phyloP scores from a whole-genome alignment of 768 basidiomycete genomes.

The Podaxis carcinomalis region DNA sequence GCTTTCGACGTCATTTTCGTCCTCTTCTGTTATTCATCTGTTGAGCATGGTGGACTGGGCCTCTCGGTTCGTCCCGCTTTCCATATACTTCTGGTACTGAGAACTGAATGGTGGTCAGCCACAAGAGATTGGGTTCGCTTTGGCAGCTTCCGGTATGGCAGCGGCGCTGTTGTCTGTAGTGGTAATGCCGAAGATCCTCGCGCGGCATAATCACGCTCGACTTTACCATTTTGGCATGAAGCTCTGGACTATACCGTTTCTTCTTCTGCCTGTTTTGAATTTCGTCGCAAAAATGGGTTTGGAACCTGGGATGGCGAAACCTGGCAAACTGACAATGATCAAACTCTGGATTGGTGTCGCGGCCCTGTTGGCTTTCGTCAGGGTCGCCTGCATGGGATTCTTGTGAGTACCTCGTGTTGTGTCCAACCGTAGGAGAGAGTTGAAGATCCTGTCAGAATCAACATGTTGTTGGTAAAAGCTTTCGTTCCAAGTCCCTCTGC shows the following conservation, averaged over 20 bases:
- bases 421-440: background rate
- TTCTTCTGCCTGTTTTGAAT: conserved; percentile 46
- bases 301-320: conserved; percentile 6
- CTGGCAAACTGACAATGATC: conserved; percentile 15
- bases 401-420: conserved; percentile 31
- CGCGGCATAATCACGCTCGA: conserved; percentile 40
- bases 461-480: conserved; percentile 53
- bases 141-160: conserved; percentile 45
- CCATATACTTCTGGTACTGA: background rate
- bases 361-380: conserved; percentile 32
- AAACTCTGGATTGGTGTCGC: conserved; percentile 48
- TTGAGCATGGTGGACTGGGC: conserved; percentile 43
- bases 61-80: conserved; percentile 22
- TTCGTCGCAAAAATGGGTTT: conserved; percentile 30
- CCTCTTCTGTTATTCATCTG: conserved; percentile 57
- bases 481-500: conserved; percentile 41
- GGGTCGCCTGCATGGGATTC: conserved; percentile 43
- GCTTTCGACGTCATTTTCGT: conserved; percentile 62
- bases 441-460: conserved; percentile 26
- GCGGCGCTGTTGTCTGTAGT: conserved; percentile 45
- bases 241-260: conserved; percentile 48
- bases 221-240: conserved; percentile 53
- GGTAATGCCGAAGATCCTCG: conserved; percentile 49
- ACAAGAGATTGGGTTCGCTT: conserved; percentile 48
- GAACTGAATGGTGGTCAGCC: conserved; percentile 15